Percentiles rank a stretch among this genome's conserved stretches.
Conservation (phyloP, 371 early-diverging fungal species). For the Mycotypha africana region DNA sequence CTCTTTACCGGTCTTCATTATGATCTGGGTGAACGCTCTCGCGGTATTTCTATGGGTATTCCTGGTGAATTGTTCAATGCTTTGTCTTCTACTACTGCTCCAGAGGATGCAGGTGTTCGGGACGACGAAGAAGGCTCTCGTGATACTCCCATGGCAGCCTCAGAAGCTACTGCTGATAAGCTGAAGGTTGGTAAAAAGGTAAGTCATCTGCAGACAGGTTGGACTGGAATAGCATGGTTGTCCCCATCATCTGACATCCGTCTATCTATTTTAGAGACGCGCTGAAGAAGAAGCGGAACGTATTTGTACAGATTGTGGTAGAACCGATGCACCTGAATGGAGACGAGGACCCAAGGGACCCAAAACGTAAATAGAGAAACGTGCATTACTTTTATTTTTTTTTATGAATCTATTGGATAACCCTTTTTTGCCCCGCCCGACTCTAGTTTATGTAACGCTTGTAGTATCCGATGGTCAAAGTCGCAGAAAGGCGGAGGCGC, state of each 20-base stretch:
- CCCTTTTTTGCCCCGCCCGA: too few relatives aligned
- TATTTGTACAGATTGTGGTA: slow-evolving; percentile 57
- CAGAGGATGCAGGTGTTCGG: slow-evolving; percentile 4
- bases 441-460: slow-evolving; percentile 26
- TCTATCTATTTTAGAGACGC: slow-evolving; percentile 8
- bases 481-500: too few relatives aligned
- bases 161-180: slow-evolving; percentile 4
- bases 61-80: slow-evolving; percentile 24
- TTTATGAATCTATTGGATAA: not conserved
- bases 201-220: not conserved
- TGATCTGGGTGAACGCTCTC: slow-evolving; percentile 34
- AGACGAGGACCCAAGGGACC: slow-evolving; percentile 76
- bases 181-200: slow-evolving; percentile 15
- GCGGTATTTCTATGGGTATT: slow-evolving; percentile 35
- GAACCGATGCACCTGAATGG: slow-evolving; percentile 81
- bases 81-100: slow-evolving; percentile 7
- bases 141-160: too few relatives aligned
- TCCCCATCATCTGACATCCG: not conserved
- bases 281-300: slow-evolving; percentile 14
- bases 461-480: slow-evolving; percentile 23
- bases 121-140: too few relatives aligned
- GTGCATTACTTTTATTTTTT: not conserved
- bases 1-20: slow-evolving; percentile 37
- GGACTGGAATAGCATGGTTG: not conserved
- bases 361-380: slow-evolving; percentile 51